Percentiles rank a stretch among this genome's conserved stretches.
These are phyloP conservation scores for Boechera stricta DNA, from an alignment of 345 rosid species.

Conservation along the genomic window DNA sequence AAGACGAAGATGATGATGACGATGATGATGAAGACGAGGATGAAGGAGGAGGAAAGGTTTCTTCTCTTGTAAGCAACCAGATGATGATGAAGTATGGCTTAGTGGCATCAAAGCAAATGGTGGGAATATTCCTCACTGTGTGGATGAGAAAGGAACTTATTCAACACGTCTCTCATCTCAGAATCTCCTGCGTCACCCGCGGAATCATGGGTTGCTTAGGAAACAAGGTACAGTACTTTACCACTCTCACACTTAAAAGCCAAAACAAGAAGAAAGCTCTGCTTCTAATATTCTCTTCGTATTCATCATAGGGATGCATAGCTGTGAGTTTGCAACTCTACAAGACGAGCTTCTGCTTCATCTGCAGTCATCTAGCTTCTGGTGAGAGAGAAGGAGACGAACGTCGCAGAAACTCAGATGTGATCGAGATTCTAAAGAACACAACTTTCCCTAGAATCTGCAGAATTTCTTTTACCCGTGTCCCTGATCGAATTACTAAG, in stretches of 20 bases:
- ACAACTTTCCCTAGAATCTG: slow-evolving; percentile 82
- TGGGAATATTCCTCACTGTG: slow-evolving; percentile 86
- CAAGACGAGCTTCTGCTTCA: slow-evolving; percentile 85
- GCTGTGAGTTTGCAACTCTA: slow-evolving; percentile 85
- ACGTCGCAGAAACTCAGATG: slow-evolving; percentile 81
- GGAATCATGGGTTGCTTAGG: slow-evolving; percentile 95
- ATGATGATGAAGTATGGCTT: slow-evolving; percentile 69
- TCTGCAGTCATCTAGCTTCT: slow-evolving; percentile 93
- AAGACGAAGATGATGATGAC: slow-evolving; percentile 54
- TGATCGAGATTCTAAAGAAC: slow-evolving; percentile 75
- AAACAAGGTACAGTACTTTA: slow-evolving; percentile 68
- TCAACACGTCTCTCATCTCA: slow-evolving; percentile 75
- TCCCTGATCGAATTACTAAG: slow-evolving; percentile 71
- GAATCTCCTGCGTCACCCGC: slow-evolving; percentile 71
- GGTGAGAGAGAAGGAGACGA: slow-evolving; percentile 99
- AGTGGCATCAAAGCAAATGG: slow-evolving; percentile 92
- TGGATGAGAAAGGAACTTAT: slow-evolving; percentile 90
- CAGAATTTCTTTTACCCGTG: slow-evolving; percentile 53
- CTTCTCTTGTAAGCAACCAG: slow-evolving; percentile 45
- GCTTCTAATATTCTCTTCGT: slow-evolving; percentile 2
- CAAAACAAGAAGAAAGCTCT: not conserved
- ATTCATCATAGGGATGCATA: slow-evolving; percentile 75
- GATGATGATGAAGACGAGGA: slow-evolving; percentile 41
- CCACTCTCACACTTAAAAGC: not conserved
- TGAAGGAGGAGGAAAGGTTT: slow-evolving; percentile 40